Conservation (phyloP, 371 early-diverging fungal species). For the Choanephora cucurbitarum region DNA sequence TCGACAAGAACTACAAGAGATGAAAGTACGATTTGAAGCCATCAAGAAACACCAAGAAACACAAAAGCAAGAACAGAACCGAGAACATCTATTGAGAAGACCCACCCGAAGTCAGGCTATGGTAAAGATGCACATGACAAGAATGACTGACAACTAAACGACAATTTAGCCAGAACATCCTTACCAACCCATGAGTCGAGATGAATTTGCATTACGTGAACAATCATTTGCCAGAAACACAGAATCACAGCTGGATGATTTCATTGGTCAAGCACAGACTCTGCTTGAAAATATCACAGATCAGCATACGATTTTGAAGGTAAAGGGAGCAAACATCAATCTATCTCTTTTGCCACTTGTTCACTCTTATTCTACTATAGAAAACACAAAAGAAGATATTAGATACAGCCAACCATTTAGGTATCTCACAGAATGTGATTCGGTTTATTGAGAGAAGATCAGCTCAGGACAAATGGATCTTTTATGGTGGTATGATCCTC, state of each 20-base stretch:
- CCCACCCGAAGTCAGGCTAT: constrained; percentile 17
- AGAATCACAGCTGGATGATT: constrained; percentile 71
- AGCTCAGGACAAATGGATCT: constrained; percentile 80
- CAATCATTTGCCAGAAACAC: constrained; percentile 56
- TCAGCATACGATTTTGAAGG: constrained; percentile 80
- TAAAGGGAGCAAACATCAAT: constrained; percentile 28
- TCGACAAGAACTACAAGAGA: constrained; percentile 61
- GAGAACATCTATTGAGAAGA: constrained; percentile 52
- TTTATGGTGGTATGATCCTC: constrained; percentile 70
- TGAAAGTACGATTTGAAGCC: constrained; percentile 56
- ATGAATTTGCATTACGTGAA: constrained; percentile 47
- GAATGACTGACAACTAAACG: too few species aligned
- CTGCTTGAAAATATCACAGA: constrained; percentile 74
- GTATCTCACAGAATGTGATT: constrained; percentile 82
- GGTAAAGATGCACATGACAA: too few species aligned
- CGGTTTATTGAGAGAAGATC: constrained; percentile 83
- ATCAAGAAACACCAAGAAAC: constrained; percentile 59
- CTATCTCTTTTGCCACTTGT: background rate
- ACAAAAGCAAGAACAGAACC: constrained; percentile 46
- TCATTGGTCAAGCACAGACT: constrained; percentile 69
- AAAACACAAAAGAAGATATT: constrained; percentile 77
- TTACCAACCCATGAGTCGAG: constrained; percentile 42
- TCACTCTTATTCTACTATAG: constrained; percentile 36
- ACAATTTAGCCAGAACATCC: constrained; percentile 54
- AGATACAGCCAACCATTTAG: constrained; percentile 80